Evolutionary conservation across 106 monocot genomes (phyloP).

Genomic region (Chionographis japonica): DNA sequence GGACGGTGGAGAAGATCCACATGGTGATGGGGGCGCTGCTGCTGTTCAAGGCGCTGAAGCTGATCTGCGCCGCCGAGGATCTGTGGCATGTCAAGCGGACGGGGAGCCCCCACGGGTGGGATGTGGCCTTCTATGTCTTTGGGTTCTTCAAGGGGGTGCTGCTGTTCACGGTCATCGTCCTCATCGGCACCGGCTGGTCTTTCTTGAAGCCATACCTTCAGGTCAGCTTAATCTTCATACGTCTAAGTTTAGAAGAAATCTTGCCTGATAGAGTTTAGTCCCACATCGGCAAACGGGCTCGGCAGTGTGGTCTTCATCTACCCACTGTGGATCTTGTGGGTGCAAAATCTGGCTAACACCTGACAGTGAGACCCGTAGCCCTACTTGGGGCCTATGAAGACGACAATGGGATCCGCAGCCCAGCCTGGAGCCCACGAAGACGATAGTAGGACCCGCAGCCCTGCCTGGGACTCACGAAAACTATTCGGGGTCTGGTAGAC

Average conservation of each 20-base stretch:
- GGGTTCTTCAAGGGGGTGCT: slow-evolving; percentile 48
- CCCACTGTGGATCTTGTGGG: no score
- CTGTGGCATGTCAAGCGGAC: slow-evolving; percentile 29
- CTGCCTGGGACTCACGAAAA: no score
- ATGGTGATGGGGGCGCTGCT: slow-evolving; percentile 44
- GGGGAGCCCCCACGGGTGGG: slow-evolving; percentile 47
- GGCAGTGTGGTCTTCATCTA: no score
- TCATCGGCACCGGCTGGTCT: slow-evolving; percentile 58
- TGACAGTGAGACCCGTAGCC: no score
- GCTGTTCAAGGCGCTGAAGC: slow-evolving; percentile 50
- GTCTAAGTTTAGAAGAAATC: no score
- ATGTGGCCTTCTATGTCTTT: slow-evolving; percentile 51
- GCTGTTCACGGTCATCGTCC: slow-evolving; percentile 55
- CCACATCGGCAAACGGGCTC: not conserved
- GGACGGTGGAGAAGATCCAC: slow-evolving; percentile 29
- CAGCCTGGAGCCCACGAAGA: no score
- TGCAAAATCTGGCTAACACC: no score
- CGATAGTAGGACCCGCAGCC: no score
- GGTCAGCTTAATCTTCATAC: not conserved
- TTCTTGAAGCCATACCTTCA: slow-evolving; percentile 57
- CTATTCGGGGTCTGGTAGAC: no score
- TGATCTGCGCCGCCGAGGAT: slow-evolving; percentile 54
- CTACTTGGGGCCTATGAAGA: no score
- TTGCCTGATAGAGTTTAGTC: no score
- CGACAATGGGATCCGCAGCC: no score